Evolutionary conservation across 2,329 filamentous ascomycete genomes (phyloP).

Genomic region (Cercospora beticola): DNA sequence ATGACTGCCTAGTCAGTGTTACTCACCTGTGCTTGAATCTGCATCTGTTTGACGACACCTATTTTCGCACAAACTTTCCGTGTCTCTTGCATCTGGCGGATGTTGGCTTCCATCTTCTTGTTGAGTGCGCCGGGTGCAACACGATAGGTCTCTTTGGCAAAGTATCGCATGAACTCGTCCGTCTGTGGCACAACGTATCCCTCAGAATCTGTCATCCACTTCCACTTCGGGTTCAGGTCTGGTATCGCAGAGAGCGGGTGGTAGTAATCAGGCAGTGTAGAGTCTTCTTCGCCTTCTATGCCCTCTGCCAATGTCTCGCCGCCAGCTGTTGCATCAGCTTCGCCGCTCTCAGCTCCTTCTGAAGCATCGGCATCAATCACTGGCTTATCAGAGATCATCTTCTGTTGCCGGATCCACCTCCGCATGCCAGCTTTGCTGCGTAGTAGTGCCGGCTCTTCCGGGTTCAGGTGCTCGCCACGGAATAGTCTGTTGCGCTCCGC

Average conservation of each 20-base stretch:
- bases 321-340: constrained; percentile 48
- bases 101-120: constrained; percentile 82
- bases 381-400: constrained; percentile 42
- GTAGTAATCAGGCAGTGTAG: constrained; percentile 90
- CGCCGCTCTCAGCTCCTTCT: constrained; percentile 47
- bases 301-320: constrained; percentile 86
- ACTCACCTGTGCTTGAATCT: constrained; percentile 71
- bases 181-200: constrained; percentile 85
- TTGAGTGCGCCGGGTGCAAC: constrained; percentile 72
- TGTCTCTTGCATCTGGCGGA: constrained; percentile 94
- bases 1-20: constrained; percentile 41
- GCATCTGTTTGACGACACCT: constrained; percentile 98
- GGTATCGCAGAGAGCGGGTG: constrained; percentile 82
- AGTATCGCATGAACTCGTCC: constrained; percentile 77
- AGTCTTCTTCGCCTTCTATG: constrained; percentile 79
- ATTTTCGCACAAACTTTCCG: constrained; percentile 95
- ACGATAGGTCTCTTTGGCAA: constrained; percentile 72
- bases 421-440: constrained; percentile 87
- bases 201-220: constrained; percentile 87
- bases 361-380: constrained; percentile 47
- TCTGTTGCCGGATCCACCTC: constrained; percentile 77
- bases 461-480: constrained; percentile 77
- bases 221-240: constrained; percentile 72
- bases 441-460: constrained; percentile 82
- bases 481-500: constrained; percentile 86